These are phyloP conservation scores for Simplicillium aogashimaense DNA, from an alignment of 2,329 filamentous ascomycete species.

Conservation along the genomic window DNA sequence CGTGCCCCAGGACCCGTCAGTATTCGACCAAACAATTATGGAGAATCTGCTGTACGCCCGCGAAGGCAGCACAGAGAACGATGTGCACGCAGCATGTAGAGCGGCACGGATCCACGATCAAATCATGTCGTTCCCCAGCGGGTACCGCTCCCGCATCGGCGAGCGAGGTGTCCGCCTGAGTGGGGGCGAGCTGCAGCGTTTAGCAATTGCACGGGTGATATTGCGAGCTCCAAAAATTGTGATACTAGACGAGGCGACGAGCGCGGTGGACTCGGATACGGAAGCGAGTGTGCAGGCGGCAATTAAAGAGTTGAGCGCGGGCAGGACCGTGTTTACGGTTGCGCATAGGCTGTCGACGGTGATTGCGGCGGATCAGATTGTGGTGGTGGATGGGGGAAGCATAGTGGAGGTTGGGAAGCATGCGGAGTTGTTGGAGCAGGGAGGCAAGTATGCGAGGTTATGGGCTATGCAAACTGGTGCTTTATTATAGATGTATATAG, in stretches of 20 bases:
- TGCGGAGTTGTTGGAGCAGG: conserved; percentile 30
- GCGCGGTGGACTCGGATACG: conserved; percentile 28
- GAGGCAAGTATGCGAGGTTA: conserved; percentile 39
- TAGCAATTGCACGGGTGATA: conserved; percentile 33
- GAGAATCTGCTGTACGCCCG: conserved; percentile 56
- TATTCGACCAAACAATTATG: conserved; percentile 56
- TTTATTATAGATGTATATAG: too few relatives aligned
- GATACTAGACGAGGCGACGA: conserved; percentile 29
- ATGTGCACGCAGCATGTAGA: conserved; percentile 50
- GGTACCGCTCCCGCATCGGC: conserved; percentile 36
- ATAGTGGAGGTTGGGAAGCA: conserved; percentile 43
- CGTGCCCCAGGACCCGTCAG: conserved; percentile 52
- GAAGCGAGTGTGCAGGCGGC: conserved; percentile 34
- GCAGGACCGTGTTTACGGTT: conserved; percentile 41
- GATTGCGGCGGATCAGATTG: conserved; percentile 38
- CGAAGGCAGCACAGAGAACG: conserved; percentile 48
- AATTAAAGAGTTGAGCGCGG: conserved; percentile 31
- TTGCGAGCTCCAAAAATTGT: conserved; percentile 17
- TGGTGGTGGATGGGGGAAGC: conserved; percentile 40
- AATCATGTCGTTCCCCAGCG: conserved; percentile 46
- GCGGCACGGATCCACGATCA: conserved; percentile 56
- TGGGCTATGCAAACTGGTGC: conserved; percentile 38
- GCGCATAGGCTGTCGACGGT: conserved; percentile 31
- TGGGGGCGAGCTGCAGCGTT: conserved; percentile 39
- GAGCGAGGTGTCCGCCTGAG: conserved; percentile 38